Base-by-base conservation (phyloP, 2,329 filamentous ascomycete genomes). In the Clarireedia hainanense region DNA sequence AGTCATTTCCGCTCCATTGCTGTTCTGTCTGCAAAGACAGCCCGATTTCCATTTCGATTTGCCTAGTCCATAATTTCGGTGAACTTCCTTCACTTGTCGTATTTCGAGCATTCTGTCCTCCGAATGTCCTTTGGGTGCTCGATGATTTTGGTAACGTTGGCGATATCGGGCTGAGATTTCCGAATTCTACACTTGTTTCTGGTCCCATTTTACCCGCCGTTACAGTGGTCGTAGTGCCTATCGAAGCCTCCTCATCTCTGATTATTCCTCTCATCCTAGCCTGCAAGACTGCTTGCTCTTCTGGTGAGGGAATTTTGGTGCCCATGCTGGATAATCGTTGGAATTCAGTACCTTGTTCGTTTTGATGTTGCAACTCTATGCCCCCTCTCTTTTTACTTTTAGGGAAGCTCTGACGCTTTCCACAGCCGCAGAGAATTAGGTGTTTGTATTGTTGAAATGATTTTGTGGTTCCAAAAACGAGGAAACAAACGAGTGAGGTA, bases 391-490 rank as follows among this genome's bases (percentile, higher is more conserved):
- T 54, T 40, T 42, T 54, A 26, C 52, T 54, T 26, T 49, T 49
- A 1, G 52, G 43, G 7, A 54, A 49, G 7, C 23, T 49, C 4
- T 10, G 26, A 23, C 52, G 43, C 4, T 9, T 45, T 2, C 63
- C 62, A 48, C 62, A 63, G 2, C 57, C 55, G 20, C 62, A 60
- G 23, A 57, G 4, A 12, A 68, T 48, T 14, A 68, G 20, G 45
- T 65, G 58, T 26, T 61, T 55, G 46, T 68, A 68, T 51, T 67
- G 63, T 27, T 59, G 53, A 60, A 60, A 73, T 5, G 66, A 68
- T 55, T 70, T 69, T 1, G 72, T 73, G 1, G 73, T 75, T 7
- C 73, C 73, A 56, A 75, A 75, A 3, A 75, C 69, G 43, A 73
- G 53, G 40, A 74, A 75, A 3, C 63, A 61, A 4, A 73, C 62